Evolutionary conservation across 345 rosid genomes (phyloP), one percentile per base, ranked within the genome.

Genomic region (Moricandia moricandioides): DNA sequence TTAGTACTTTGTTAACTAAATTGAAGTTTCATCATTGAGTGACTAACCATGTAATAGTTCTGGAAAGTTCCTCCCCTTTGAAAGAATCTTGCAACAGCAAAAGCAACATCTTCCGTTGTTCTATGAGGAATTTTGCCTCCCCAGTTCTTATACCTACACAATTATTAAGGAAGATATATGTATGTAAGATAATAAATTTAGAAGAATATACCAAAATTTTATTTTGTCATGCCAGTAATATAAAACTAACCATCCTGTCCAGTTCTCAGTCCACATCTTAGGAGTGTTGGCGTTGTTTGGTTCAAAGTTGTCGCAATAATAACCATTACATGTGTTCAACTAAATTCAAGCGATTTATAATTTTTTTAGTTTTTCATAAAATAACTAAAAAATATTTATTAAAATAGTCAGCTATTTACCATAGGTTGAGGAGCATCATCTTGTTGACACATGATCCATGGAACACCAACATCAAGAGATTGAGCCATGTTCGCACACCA

Each of bases 211-310:
- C 0, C 2, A 1, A 27, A 24, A 16, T 3, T 17, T 14, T 71
- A 11, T n/a, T 6, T 26, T 13, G 5, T 35, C 4, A 59, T 24
- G 60, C 14, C 1, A 12, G 11, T 4, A 65, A 35, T 8, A 24
- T 13, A 34, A 70, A 12, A 56, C 78, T 62, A 10, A 89, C 92
- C 88, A 90, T 27, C 91, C 91, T 3, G 86, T 82, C 93, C 87
- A 89, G 47, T 86, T 88, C 45, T 89, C 92, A 1, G 90, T 84
- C 90, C 89, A 89, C 77, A 88, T 83, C 60, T 88, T 88, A 1
- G 89, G 92, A 34, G 74, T 83, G 7, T 71, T 79, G 9, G 83
- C 75, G 6, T 74, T 65, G 7, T 72, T 80, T 8, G 87, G 90
- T 8, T 49, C 58, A 59, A 63, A 85, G 10, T 71, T 24, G 35